These are phyloP conservation scores for Isoetes taiwanensis DNA, from an alignment of 75 land plant genomes.

Conservation along the genomic window DNA sequence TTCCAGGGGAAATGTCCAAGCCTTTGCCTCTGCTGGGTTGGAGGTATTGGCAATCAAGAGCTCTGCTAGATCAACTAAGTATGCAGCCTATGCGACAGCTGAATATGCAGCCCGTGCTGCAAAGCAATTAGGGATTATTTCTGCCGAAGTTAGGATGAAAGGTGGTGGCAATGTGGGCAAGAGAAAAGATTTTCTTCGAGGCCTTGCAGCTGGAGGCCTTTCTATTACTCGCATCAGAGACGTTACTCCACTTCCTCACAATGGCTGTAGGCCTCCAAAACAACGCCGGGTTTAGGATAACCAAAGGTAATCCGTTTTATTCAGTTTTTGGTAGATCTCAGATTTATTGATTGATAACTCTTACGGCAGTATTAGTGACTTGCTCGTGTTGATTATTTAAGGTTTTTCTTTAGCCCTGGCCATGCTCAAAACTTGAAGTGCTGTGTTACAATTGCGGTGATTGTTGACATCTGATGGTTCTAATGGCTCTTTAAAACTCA, in stretches of 20 bases:
- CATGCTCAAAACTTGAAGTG: too few relatives aligned
- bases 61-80: neutral
- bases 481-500: too few relatives aligned
- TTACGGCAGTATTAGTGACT: too few relatives aligned
- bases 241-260: constrained; percentile 1
- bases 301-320: too few relatives aligned
- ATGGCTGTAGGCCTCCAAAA: constrained; percentile 2
- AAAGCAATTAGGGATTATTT: neutral
- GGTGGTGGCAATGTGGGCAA: neutral
- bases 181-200: neutral
- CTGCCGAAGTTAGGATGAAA: neutral
- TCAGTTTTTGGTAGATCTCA: too few relatives aligned
- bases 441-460: too few relatives aligned
- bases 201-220: neutral
- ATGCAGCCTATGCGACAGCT: neutral
- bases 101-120: neutral
- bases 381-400: too few relatives aligned
- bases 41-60: neutral
- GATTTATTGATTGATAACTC: too few relatives aligned
- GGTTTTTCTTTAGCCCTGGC: too few relatives aligned
- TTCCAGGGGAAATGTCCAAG: neutral
- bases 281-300: neutral
- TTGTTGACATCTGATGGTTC: too few relatives aligned
- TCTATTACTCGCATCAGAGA: neutral
- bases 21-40: neutral